phyloP scores from a whole-genome alignment of 768 basidiomycete species.

The Boletales sp. region DNA sequence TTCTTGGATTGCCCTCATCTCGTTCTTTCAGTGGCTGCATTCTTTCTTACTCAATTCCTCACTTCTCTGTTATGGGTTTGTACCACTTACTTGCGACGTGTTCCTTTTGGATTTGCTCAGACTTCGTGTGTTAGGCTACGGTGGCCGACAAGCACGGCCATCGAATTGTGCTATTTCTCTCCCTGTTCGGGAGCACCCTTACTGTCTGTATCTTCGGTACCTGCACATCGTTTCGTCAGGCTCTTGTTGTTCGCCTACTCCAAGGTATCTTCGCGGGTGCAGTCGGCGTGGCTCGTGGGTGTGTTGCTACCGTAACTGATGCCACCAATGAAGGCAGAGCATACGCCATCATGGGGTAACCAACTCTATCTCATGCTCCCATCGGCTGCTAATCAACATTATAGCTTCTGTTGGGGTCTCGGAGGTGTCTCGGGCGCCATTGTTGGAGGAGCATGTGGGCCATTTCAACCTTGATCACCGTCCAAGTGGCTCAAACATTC shows the following conservation, averaged over 20 bases:
- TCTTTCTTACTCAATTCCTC: constrained; percentile 94
- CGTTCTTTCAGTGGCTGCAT: constrained; percentile 56
- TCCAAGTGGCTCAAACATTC: constrained; percentile 5
- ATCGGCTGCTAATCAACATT: background rate
- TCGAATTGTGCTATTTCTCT: constrained; percentile 78
- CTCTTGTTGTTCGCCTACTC: constrained; percentile 79
- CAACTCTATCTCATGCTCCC: constrained; percentile 1
- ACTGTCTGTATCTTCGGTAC: constrained; percentile 80
- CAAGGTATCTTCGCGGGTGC: constrained; percentile 94
- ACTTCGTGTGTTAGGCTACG: constrained; percentile 58
- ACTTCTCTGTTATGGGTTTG: constrained; percentile 90
- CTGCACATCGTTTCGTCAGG: constrained; percentile 69
- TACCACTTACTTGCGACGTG: background rate
- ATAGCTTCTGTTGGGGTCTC: constrained; percentile 91
- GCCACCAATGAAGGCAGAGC: constrained; percentile 90
- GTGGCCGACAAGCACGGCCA: constrained; percentile 89
- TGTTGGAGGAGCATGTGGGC: constrained; percentile 78
- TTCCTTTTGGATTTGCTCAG: background rate
- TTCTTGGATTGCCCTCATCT: constrained; percentile 9
- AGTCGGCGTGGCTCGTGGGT: constrained; percentile 91
- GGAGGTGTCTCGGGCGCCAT: constrained; percentile 92
- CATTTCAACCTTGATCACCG: background rate
- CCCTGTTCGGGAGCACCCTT: constrained; percentile 79
- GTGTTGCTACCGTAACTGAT: constrained; percentile 84
- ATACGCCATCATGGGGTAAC: constrained; percentile 85